phyloP scores from a whole-genome alignment of 768 basidiomycete genomes.

The Pleurotus tuoliensis region DNA sequence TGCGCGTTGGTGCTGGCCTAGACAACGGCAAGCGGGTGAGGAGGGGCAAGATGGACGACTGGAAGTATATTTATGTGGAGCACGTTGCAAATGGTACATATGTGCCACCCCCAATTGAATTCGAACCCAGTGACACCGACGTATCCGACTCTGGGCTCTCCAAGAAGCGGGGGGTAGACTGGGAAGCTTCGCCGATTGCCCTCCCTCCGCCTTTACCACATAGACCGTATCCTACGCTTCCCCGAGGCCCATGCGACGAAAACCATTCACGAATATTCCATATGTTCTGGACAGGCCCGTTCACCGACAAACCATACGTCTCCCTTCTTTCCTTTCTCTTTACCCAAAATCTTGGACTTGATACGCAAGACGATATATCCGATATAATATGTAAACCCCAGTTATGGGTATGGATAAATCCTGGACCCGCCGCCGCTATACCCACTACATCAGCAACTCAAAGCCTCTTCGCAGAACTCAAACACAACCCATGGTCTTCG shows the following conservation, averaged over 20 bases:
- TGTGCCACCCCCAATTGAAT: slow-evolving; percentile 17
- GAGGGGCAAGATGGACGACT: slow-evolving; percentile 73
- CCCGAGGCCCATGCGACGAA: slow-evolving; percentile 65
- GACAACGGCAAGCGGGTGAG: slow-evolving; percentile 77
- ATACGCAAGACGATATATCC: slow-evolving; percentile 48
- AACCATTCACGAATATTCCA: slow-evolving; percentile 90
- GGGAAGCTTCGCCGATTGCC: slow-evolving; percentile 51
- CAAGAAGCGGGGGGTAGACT: slow-evolving; percentile 57
- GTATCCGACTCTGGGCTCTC: slow-evolving; percentile 53
- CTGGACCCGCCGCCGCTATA: slow-evolving; percentile 89
- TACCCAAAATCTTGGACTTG: slow-evolving; percentile 90
- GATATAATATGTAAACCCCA: slow-evolving; percentile 78
- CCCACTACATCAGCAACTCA: slow-evolving; percentile 77
- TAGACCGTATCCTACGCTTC: slow-evolving; percentile 51
- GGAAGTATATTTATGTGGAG: slow-evolving; percentile 88
- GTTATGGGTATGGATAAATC: slow-evolving; percentile 99
- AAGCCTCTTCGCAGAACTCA: slow-evolving; percentile 83
- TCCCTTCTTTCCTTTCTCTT: slow-evolving; percentile 92
- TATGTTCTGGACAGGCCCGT: slow-evolving; percentile 99
- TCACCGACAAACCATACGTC: slow-evolving; percentile 98
- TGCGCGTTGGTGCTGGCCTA: slow-evolving; percentile 86
- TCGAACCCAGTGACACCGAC: slow-evolving; percentile 29
- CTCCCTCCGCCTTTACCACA: slow-evolving; percentile 51
- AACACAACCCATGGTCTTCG: slow-evolving; percentile 87
- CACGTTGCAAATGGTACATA: slow-evolving; percentile 24